A percentile compares a stretch with the other conserved stretches of the same genome.
phyloP scores from a whole-genome alignment of 2,329 filamentous ascomycete genomes.

The Bisporella sp. region DNA sequence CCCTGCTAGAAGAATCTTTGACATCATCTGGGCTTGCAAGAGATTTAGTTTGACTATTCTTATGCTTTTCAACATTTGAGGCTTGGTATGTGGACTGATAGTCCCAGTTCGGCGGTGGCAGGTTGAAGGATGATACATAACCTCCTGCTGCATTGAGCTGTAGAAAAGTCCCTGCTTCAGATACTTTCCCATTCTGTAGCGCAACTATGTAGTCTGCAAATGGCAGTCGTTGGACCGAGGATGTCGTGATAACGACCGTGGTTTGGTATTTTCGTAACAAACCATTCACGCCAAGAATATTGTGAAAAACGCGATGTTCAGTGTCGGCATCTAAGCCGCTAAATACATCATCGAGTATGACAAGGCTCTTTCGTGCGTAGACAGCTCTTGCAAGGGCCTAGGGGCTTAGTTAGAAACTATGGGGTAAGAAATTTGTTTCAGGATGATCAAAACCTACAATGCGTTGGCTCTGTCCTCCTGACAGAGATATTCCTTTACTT shows the following conservation, averaged over 20 bases:
- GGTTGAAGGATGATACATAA: constrained; percentile 2
- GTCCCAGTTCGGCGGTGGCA: no score
- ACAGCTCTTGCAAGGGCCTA: constrained; percentile 48
- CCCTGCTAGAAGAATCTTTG: no score
- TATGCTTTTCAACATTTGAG: no score
- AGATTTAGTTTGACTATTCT: no score
- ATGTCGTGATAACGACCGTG: constrained; percentile 32
- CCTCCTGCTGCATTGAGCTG: constrained; percentile 7
- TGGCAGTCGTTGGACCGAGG: constrained; percentile 13
- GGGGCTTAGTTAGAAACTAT: neutral
- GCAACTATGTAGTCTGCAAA: constrained; percentile 24
- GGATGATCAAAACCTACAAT: constrained; percentile 13
- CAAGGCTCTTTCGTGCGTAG: constrained; percentile 26
- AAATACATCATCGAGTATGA: constrained; percentile 25
- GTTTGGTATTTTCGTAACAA: constrained; percentile 20
- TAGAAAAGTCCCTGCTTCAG: constrained; percentile 23
- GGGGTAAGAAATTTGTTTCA: constrained; percentile 30
- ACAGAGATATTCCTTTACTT: constrained; percentile 24
- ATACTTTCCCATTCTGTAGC: constrained; percentile 25
- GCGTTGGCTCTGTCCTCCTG: constrained; percentile 20
- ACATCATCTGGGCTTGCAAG: no score
- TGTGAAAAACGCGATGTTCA: constrained; percentile 16
- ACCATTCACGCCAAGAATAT: constrained; percentile 12
- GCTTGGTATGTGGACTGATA: no score
- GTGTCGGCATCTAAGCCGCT: constrained; percentile 22